Percentiles rank a stretch among this genome's conserved stretches.
These are phyloP conservation scores for Puccinia coronata DNA, from an alignment of 1,284 basidiomycete genomes.

Conservation along the genomic window DNA sequence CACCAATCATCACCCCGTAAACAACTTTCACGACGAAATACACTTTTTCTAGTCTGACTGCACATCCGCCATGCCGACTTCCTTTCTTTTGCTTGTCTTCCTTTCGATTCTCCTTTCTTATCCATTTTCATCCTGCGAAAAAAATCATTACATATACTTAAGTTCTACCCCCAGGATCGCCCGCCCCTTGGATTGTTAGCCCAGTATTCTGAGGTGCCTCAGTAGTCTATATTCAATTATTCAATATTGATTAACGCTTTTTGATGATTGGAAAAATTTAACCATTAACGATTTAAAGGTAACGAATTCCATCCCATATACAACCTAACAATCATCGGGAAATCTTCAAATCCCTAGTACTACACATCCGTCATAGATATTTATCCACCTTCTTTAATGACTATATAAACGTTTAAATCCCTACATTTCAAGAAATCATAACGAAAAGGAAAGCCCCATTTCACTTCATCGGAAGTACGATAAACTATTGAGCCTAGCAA, in stretches of 20 bases:
- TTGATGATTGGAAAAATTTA: not conserved
- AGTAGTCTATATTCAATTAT: constrained; percentile 12
- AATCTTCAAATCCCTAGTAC: not conserved
- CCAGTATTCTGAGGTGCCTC: not conserved
- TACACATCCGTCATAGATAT: not conserved
- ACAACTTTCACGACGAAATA: constrained; percentile 12
- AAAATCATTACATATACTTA: not conserved
- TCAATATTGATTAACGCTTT: constrained; percentile 6
- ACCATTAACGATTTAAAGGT: constrained; percentile 12
- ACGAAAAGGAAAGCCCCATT: constrained; percentile 10
- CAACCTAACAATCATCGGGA: not conserved
- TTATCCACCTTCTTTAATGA: not conserved
- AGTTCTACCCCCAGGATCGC: not conserved
- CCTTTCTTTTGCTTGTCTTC: not conserved
- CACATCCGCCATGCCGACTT: constrained; percentile 11
- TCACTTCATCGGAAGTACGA: constrained; percentile 13
- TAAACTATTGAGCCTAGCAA: not conserved
- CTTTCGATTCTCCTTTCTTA: constrained; percentile 17
- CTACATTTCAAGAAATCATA: constrained; percentile 5
- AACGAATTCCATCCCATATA: not conserved
- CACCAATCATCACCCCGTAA: not conserved
- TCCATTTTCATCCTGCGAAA: not conserved
- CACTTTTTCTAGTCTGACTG: constrained; percentile 3
- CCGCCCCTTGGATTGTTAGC: not conserved
- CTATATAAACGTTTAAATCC: not conserved